A percentile compares a stretch with the other conserved stretches of the same genome.
Evolutionary conservation across 1,139 yeast species (phyloP).

Genomic region (Pichia sp.): DNA sequence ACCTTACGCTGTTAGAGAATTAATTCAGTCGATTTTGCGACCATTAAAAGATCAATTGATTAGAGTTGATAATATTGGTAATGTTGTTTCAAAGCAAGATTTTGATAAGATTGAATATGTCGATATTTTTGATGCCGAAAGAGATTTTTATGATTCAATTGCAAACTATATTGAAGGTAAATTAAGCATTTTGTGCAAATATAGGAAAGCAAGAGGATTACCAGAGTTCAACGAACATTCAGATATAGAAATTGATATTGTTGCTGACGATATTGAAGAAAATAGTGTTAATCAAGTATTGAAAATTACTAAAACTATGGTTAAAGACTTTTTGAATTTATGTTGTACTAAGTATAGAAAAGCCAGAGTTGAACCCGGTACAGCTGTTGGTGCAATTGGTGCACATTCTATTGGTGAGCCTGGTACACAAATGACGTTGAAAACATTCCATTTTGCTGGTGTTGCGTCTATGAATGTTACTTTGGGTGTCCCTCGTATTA

Average conservation of each 20-base stretch:
- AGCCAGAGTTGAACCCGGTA: constrained; percentile 97
- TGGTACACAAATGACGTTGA: constrained; percentile 98
- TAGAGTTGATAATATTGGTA: constrained; percentile 71
- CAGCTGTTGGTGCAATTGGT: constrained; percentile 99
- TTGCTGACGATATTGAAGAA: constrained; percentile 27
- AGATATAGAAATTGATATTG: constrained; percentile 34
- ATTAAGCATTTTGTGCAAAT: constrained; percentile 48
- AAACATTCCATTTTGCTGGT: constrained; percentile 99
- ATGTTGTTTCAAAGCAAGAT: constrained; percentile 40
- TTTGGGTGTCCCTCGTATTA: constrained; percentile 95
- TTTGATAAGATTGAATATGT: constrained; percentile 50
- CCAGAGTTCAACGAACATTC: constrained; percentile 36
- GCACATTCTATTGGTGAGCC: constrained; percentile 99
- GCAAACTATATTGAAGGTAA: constrained; percentile 54
- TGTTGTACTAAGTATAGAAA: constrained; percentile 78
- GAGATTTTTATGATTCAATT: constrained; percentile 72
- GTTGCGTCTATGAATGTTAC: constrained; percentile 99
- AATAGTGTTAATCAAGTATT: constrained; percentile 65
- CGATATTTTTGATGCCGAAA: constrained; percentile 80
- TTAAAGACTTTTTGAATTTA: constrained; percentile 64
- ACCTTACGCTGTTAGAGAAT: constrained; percentile 63
- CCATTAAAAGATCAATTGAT: constrained; percentile 57
- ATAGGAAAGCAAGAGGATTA: constrained; percentile 49
- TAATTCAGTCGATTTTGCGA: constrained; percentile 47
- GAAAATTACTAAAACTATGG: constrained; percentile 57